Percentiles rank a stretch among this genome's conserved stretches.
Evolutionary conservation across 169 alveolate species (phyloP).

Genomic region (Toxoplasma gondii): DNA sequence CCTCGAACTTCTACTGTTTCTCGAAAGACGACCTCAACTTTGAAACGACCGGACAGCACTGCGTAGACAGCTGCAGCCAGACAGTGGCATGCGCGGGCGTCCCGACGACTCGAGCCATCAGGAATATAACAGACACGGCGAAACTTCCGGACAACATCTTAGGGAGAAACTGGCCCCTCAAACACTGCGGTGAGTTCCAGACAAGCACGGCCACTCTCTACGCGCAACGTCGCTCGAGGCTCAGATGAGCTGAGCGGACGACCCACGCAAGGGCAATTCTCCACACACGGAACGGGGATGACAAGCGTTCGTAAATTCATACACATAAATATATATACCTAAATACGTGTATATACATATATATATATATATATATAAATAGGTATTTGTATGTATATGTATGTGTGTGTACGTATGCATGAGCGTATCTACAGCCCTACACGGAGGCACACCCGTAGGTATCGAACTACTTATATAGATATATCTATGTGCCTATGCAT

Average conservation of each 20-base stretch:
- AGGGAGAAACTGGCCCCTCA: neutral
- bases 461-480: too few relatives aligned
- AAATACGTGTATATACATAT: neutral
- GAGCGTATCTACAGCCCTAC: too few relatives aligned
- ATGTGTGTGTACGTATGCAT: too few relatives aligned
- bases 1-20: neutral
- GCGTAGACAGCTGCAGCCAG: slow-evolving; percentile 11
- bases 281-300: too few relatives aligned
- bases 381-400: neutral
- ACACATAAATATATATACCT: neutral
- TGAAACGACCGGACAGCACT: neutral
- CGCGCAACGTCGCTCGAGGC: neutral
- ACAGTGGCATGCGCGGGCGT: slow-evolving; percentile 4
- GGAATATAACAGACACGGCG: neutral
- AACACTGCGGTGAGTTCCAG: neutral
- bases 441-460: too few relatives aligned
- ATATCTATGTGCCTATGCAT: too few relatives aligned
- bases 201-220: neutral
- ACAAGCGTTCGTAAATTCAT: too few relatives aligned
- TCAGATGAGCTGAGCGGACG: too few relatives aligned
- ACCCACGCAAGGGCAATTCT: too few relatives aligned
- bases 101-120: neutral
- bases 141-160: neutral
- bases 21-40: neutral
- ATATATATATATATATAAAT: too few relatives aligned